These are phyloP conservation scores for Penicillium longicatenatum DNA, from an alignment of 495 filamentous ascomycete species.

Conservation along the genomic window DNA sequence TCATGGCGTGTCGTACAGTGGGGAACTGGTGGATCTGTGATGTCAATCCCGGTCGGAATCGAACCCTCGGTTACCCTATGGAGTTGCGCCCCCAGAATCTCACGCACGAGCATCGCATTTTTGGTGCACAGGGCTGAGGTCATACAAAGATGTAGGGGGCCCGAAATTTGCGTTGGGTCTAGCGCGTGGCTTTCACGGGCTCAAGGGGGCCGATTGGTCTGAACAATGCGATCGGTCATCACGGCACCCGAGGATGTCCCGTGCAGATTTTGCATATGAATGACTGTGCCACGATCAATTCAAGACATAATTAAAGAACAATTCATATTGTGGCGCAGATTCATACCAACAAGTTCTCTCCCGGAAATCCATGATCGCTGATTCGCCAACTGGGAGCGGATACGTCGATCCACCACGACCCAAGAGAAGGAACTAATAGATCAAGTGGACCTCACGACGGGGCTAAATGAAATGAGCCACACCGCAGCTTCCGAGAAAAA, in stretches of 20 bases:
- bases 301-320: neutral
- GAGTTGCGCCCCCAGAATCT: neutral
- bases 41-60: constrained; percentile 14
- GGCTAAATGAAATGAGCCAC: neutral
- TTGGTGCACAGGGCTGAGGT: neutral
- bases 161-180: too few species aligned
- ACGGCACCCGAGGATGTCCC: neutral
- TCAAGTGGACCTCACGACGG: neutral
- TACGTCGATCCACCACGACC: neutral
- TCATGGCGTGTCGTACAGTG: constrained; percentile 19
- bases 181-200: neutral
- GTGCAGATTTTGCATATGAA: neutral
- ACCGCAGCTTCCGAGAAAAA: neutral
- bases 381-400: neutral
- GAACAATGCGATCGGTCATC: neutral
- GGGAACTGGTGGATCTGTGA: constrained; percentile 20
- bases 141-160: neutral
- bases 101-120: neutral
- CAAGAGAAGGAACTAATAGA: neutral
- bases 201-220: neutral
- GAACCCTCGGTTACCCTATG: neutral
- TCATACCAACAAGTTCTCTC: neutral
- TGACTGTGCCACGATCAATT: neutral
- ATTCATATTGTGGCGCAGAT: neutral
- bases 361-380: neutral